Evolutionary conservation across 1,139 yeast species (phyloP).

Genomic region (Taphrina confusa): DNA sequence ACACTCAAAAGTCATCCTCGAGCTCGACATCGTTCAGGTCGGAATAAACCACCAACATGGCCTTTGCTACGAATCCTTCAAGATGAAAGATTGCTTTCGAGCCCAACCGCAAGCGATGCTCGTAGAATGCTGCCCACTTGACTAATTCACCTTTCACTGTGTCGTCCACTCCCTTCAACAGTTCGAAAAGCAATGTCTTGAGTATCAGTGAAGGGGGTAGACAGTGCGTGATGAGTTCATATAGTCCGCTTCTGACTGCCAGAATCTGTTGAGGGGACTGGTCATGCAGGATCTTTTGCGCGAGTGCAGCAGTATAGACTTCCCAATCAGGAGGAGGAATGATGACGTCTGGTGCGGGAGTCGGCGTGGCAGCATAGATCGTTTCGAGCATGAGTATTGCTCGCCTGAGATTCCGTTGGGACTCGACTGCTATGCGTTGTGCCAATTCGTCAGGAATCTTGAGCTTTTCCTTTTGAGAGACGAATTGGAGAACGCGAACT

Average conservation of each 20-base stretch:
- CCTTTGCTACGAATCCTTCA: conserved; percentile 88
- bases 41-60: conserved; percentile 53
- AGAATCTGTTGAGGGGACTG: conserved; percentile 69
- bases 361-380: conserved; percentile 62
- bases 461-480: conserved; percentile 62
- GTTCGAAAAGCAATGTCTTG: conserved; percentile 53
- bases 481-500: conserved; percentile 54
- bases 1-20: conserved; percentile 13
- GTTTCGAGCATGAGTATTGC: conserved; percentile 83
- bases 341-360: conserved; percentile 45
- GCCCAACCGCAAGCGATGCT: conserved; percentile 84
- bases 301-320: conserved; percentile 65
- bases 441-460: conserved; percentile 53
- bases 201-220: conserved; percentile 81
- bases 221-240: conserved; percentile 88
- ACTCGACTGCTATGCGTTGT: conserved; percentile 55
- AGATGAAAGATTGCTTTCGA: conserved; percentile 87
- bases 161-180: conserved; percentile 53
- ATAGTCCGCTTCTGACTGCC: conserved; percentile 69
- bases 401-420: conserved; percentile 74
- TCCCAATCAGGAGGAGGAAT: conserved; percentile 83
- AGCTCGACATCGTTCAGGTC: conserved; percentile 32
- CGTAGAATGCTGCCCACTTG: conserved; percentile 72
- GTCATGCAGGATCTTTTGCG: conserved; percentile 59
- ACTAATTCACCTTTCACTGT: conserved; percentile 57